Percentiles rank a stretch among this genome's conserved stretches.
Evolutionary conservation across 306 rosid species (phyloP).

Genomic region (Malus fusca): DNA sequence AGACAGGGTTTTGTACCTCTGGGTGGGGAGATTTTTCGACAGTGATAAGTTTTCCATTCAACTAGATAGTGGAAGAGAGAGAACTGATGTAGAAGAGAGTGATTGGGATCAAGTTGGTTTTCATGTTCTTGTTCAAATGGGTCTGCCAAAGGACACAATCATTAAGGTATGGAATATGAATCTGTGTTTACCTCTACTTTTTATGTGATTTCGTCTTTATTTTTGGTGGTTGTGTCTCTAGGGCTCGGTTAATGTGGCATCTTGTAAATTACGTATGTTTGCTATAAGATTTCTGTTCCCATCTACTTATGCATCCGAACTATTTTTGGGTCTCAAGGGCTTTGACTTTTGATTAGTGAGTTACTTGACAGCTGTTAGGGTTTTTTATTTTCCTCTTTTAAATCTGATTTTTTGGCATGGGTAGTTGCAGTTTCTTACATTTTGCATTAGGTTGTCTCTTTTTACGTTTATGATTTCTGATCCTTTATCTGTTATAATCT

Average conservation of each 20-base stretch:
- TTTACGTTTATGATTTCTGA: not conserved
- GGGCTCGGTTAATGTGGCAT: not conserved
- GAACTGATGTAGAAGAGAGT: conserved; percentile 36
- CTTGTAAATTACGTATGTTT: not conserved
- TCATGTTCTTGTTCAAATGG: conserved; percentile 43
- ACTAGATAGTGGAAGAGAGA: conserved; percentile 44
- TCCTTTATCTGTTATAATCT: not conserved
- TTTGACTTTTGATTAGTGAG: not conserved
- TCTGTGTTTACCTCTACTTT: not conserved
- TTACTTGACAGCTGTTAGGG: not conserved
- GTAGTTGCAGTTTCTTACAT: not conserved
- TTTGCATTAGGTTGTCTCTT: not conserved
- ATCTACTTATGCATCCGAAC: not conserved
- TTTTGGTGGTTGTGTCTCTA: not conserved
- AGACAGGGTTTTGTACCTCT: conserved; percentile 51
- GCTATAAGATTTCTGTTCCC: not conserved
- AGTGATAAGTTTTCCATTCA: conserved; percentile 31
- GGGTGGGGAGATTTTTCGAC: conserved; percentile 73
- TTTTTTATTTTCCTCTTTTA: not conserved
- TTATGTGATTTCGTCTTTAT: not conserved
- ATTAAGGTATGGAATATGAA: conserved; percentile 48
- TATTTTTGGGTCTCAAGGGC: not conserved
- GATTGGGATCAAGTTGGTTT: conserved; percentile 63
- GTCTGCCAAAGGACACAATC: conserved; percentile 51
- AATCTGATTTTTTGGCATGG: not conserved